Base-by-base conservation (phyloP, 2,329 filamentous ascomycete species). In the Zasmidium citrigriseum region DNA sequence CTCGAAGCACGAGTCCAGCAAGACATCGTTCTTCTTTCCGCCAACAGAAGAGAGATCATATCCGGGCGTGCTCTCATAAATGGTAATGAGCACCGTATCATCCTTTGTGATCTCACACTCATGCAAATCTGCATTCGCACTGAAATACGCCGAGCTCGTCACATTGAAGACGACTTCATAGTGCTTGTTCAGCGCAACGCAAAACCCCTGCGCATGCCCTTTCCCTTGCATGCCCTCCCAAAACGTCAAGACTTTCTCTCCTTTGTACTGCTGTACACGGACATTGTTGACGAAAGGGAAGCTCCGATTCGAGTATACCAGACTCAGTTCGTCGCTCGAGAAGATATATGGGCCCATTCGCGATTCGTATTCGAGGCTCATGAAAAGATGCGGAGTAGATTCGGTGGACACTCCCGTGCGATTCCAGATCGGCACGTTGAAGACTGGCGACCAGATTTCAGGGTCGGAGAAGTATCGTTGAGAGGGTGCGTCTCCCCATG, bases 1-100 rank as follows among this genome's bases (percentile, higher is more conserved):
- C 54, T 78, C 75, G 55, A 80, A 75, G 1, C 72, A 57, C 10
- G 72, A 52, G 77, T 72, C 73, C 72, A 78, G 52, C 72, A 77
- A 4, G 70, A 53, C 23, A 68, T 55, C 1, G 66, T 46, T 21
- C 20, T 24, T 18, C 14, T 20, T 51, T 1, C 57, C 52, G n/a
- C 57, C 57, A 14, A 59, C 45, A 22, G 53, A 55, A 18, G 55
- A 47, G 20, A 62, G 64, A 3, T 76, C 74, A 16, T 56, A 64
- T 11, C 12, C 21, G 4, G 52, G 18, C 2, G 61, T 58, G 3
- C 58, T 47, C 52, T 70, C 57, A 21, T 64, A 70, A 7, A 66
- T 54, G 3, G 65, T 57, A 25, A 70, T 50, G 16, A 70, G 27
- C 9, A 61, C 67, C 21, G 67, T 67, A 12, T 66, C 59, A 25